Evolutionary conservation across 345 rosid genomes (phyloP).

Genomic region (Pelargonium nanum): DNA sequence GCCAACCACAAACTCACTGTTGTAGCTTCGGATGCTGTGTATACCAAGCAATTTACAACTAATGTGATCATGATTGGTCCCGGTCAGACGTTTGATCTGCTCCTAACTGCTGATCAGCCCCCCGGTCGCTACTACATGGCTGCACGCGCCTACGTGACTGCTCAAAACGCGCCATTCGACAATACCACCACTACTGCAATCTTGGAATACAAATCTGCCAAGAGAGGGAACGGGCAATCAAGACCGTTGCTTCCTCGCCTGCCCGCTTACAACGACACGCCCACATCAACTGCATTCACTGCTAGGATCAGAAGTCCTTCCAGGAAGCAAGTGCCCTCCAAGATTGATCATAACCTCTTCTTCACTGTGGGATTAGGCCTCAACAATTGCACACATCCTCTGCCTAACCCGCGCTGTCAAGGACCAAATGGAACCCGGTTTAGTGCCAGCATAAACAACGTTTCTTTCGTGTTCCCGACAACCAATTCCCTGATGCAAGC

Average conservation of each 20-base stretch:
- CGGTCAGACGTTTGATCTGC: constrained; percentile 74
- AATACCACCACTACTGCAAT: constrained; percentile 65
- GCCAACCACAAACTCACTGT: constrained; percentile 59
- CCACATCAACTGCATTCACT: constrained; percentile 62
- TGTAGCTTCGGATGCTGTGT: constrained; percentile 51
- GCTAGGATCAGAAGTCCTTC: constrained; percentile 44
- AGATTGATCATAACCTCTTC: constrained; percentile 56
- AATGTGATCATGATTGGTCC: constrained; percentile 56
- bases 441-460: constrained; percentile 73
- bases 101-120: constrained; percentile 54
- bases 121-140: constrained; percentile 67
- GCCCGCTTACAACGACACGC: constrained; percentile 82
- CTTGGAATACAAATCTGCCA: constrained; percentile 33
- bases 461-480: constrained; percentile 57
- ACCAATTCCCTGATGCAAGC: constrained; percentile 78
- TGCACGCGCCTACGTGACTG: constrained; percentile 40
- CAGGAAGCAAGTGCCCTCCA: constrained; percentile 40
- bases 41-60: constrained; percentile 49
- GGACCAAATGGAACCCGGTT: constrained; percentile 90
- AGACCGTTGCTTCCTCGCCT: constrained; percentile 59
- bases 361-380: constrained; percentile 83
- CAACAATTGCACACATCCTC: constrained; percentile 57
- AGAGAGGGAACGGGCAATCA: too few species aligned
- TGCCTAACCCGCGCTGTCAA: constrained; percentile 66
- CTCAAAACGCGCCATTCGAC: constrained; percentile 46